A percentile compares a stretch with the other conserved stretches of the same genome.
Evolutionary conservation across 805 yeast species (phyloP).

Genomic region (Isabelozyma heimii): DNA sequence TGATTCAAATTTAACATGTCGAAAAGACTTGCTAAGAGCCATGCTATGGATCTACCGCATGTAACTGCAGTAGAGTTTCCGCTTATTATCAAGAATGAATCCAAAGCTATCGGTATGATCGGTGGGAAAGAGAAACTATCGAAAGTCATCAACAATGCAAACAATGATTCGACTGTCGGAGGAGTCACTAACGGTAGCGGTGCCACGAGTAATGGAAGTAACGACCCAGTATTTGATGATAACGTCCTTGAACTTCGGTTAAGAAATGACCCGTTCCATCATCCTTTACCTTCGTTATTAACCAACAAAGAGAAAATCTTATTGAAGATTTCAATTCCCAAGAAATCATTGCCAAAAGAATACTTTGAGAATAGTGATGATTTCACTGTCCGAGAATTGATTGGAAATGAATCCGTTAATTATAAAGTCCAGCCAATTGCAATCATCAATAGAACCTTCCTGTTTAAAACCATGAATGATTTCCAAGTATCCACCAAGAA

Average conservation of each 20-base stretch:
- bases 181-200: constrained; percentile 13
- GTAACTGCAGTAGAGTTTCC: constrained; percentile 80
- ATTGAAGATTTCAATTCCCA: constrained; percentile 60
- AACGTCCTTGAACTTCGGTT: constrained; percentile 40
- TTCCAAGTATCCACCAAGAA: constrained; percentile 70
- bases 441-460: constrained; percentile 62
- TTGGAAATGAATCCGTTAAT: constrained; percentile 25
- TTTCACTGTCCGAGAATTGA: constrained; percentile 43
- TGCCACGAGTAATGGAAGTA: neutral
- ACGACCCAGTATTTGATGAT: constrained; percentile 14
- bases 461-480: constrained; percentile 85
- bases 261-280: constrained; percentile 47
- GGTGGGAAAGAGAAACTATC: constrained; percentile 56
- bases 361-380: constrained; percentile 27
- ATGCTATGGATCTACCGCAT: constrained; percentile 70
- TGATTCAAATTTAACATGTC: neutral
- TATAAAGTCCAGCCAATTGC: constrained; percentile 59
- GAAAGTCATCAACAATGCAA: constrained; percentile 37
- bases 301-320: constrained; percentile 56
- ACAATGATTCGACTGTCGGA: constrained; percentile 15
- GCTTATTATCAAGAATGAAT: constrained; percentile 58
- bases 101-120: constrained; percentile 63
- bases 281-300: constrained; percentile 59
- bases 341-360: constrained; percentile 41
- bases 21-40: constrained; percentile 43